phyloP scores from a whole-genome alignment of 2,329 filamentous ascomycete species.

The Fusarium armeniacum region DNA sequence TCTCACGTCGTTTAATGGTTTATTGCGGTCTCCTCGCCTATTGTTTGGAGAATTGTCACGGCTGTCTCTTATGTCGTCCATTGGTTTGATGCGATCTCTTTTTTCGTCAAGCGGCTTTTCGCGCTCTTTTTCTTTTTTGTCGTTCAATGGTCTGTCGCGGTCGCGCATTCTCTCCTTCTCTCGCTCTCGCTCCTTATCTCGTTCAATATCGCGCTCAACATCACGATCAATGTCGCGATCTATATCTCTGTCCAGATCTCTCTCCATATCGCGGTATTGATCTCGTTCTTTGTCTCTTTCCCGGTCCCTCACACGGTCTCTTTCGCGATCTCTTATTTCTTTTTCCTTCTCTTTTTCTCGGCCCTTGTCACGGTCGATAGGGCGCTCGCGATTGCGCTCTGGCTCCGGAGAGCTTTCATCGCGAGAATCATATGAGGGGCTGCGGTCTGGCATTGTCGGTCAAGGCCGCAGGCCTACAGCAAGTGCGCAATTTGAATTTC shows the following conservation, averaged over 20 bases:
- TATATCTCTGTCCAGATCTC: conserved; percentile 16
- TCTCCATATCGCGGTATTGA: conserved; percentile 12
- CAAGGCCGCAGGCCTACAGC: conserved; percentile 30
- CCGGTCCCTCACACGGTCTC: conserved; percentile 6
- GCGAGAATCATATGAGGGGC: conserved; percentile 43
- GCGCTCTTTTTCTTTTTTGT: conserved; percentile 1
- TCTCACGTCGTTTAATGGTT: background rate
- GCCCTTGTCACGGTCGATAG: conserved; percentile 14
- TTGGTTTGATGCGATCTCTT: conserved; percentile 10
- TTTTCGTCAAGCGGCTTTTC: background rate
- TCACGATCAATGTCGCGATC: conserved; percentile 23
- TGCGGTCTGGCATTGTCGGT: conserved; percentile 44
- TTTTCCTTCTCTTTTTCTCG: conserved; percentile 1
- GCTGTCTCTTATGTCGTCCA: conserved; percentile 8
- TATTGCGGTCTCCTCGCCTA: conserved; percentile 5
- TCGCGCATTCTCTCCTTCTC: conserved; percentile 20
- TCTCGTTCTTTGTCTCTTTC: conserved; percentile 28
- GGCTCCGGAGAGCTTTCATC: conserved; percentile 43
- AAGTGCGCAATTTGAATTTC: conserved; percentile 17
- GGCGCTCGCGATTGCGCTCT: conserved; percentile 35
- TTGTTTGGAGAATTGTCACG: conserved; percentile 9
- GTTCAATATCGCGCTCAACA: conserved; percentile 12
- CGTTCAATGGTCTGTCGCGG: conserved; percentile 15
- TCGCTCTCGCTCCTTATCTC: conserved; percentile 16
- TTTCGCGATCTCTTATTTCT: conserved; percentile 12